These are phyloP conservation scores for Paramarasmius palmivorus DNA, from an alignment of 1,284 basidiomycete genomes.

Conservation along the genomic window DNA sequence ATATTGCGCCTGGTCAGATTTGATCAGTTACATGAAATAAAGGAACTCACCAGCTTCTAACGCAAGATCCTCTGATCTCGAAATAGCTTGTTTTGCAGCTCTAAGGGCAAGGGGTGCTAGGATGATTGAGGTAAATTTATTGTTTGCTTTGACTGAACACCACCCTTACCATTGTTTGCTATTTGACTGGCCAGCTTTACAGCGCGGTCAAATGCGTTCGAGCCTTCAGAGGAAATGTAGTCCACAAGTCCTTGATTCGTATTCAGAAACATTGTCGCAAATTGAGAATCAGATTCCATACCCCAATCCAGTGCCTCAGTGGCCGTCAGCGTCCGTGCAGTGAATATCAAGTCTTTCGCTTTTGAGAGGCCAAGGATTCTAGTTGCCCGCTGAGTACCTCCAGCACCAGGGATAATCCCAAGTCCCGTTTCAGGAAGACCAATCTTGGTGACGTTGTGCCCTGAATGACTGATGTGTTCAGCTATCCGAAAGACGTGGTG, in stretches of 20 bases:
- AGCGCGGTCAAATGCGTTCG: conserved; percentile 67
- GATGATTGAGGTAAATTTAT: not conserved
- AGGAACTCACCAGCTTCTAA: conserved; percentile 70
- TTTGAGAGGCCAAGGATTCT: conserved; percentile 80
- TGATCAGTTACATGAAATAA: not conserved
- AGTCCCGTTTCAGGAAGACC: conserved; percentile 84
- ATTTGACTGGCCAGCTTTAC: conserved; percentile 67
- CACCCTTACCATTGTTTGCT: conserved; percentile 65
- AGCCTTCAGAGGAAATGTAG: conserved; percentile 64
- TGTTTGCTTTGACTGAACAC: not conserved
- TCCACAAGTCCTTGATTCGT: conserved; percentile 68
- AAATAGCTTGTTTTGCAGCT: conserved; percentile 89
- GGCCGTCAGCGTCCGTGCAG: conserved; percentile 66
- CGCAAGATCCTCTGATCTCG: conserved; percentile 75
- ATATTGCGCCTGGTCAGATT: conserved; percentile 16
- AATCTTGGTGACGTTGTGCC: conserved; percentile 70
- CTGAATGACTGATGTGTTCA: conserved; percentile 23
- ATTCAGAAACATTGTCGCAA: conserved; percentile 12
- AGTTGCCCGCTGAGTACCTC: conserved; percentile 87
- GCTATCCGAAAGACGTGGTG: not conserved
- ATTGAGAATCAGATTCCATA: conserved; percentile 30
- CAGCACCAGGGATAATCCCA: conserved; percentile 95
- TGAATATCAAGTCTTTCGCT: conserved; percentile 89
- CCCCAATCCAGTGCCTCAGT: conserved; percentile 77
- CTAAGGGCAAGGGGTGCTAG: conserved; percentile 86